Evolutionary conservation across 1,284 basidiomycete genomes (phyloP).

Genomic region (Heterobasidion parviporum): DNA sequence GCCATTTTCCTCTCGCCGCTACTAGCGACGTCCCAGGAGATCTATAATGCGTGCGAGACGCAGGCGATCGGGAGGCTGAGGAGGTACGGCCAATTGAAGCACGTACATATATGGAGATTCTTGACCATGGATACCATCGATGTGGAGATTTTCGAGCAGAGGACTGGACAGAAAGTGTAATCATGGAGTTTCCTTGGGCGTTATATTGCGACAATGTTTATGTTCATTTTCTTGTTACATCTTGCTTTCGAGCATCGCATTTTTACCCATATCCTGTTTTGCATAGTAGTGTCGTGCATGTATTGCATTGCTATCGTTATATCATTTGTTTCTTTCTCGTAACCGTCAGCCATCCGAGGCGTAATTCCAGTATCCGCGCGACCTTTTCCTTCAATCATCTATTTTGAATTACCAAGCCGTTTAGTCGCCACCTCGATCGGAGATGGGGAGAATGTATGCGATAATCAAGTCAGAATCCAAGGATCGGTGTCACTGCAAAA

Average conservation of each 20-base stretch:
- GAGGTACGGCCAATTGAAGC: conserved; percentile 78
- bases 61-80: conserved; percentile 88
- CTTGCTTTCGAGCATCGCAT: neutral
- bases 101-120: conserved; percentile 77
- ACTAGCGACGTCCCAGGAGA: conserved; percentile 69
- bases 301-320: too few species aligned
- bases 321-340: too few species aligned
- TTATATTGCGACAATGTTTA: neutral
- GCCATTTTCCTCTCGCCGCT: conserved; percentile 92
- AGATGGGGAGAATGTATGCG: too few species aligned
- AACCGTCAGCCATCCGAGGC: too few species aligned
- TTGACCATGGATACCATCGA: conserved; percentile 82
- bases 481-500: too few species aligned
- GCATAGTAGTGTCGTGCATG: neutral
- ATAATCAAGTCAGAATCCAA: too few species aligned
- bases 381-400: too few species aligned
- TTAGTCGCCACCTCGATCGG: too few species aligned
- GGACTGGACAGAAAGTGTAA: conserved; percentile 26
- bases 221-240: neutral
- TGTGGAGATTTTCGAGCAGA: conserved; percentile 62
- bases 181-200: neutral
- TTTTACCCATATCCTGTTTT: neutral
- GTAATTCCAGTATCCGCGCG: too few species aligned
- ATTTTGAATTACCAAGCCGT: too few species aligned
- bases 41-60: conserved; percentile 81